Evolutionary conservation across 1,139 yeast species (phyloP).

Genomic region (Arxiozyma heterogenica): DNA sequence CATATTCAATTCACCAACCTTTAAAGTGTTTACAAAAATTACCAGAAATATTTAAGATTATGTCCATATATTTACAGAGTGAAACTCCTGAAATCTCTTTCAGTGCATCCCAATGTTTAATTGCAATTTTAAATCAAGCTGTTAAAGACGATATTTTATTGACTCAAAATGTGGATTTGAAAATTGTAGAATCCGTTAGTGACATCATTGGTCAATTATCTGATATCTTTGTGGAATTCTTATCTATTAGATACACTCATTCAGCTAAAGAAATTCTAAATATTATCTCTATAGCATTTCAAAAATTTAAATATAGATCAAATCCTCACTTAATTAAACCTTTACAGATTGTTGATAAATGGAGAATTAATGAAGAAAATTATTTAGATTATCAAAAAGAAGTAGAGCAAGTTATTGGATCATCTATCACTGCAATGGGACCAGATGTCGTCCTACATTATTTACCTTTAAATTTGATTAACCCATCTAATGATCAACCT

Average conservation of each 20-base stretch:
- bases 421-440: conserved; percentile 73
- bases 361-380: conserved; percentile 72
- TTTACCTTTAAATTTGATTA: conserved; percentile 68
- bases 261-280: conserved; percentile 72
- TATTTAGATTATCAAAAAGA: conserved; percentile 65
- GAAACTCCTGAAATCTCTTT: conserved; percentile 58
- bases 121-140: conserved; percentile 61
- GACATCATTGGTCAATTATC: conserved; percentile 48
- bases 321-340: conserved; percentile 65
- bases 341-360: conserved; percentile 67
- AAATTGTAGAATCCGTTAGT: conserved; percentile 52
- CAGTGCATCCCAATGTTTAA: conserved; percentile 80
- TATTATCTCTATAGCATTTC: conserved; percentile 54
- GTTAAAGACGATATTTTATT: conserved; percentile 53
- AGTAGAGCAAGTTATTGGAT: conserved; percentile 71
- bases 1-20: conserved; percentile 57
- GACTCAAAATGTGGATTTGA: conserved; percentile 37
- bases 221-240: conserved; percentile 45
- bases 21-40: conserved; percentile 46
- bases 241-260: conserved; percentile 65
- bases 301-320: conserved; percentile 55
- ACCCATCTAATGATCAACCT: conserved; percentile 40
- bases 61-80: conserved; percentile 55
- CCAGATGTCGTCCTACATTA: conserved; percentile 70
- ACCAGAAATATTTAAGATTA: conserved; percentile 47